These are phyloP conservation scores for Cryoendolithus antarcticus DNA, from an alignment of 2,329 filamentous ascomycete species.

Conservation along the genomic window DNA sequence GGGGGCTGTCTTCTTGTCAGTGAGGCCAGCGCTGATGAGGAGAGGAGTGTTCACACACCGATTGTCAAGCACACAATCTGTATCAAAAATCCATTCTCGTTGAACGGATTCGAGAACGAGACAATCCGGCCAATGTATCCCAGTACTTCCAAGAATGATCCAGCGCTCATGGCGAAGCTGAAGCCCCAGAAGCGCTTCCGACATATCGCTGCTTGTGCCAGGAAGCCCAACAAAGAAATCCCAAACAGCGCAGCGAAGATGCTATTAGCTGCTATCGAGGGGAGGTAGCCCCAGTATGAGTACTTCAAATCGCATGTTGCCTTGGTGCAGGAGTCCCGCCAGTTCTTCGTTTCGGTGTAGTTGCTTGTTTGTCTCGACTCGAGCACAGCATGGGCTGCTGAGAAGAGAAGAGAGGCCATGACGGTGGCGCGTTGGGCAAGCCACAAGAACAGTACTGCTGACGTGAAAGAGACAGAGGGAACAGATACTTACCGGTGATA, in stretches of 20 bases:
- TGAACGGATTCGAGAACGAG: slow-evolving; percentile 30
- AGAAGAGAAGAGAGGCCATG: no score
- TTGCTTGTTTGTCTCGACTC: no score
- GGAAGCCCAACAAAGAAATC: slow-evolving; percentile 15
- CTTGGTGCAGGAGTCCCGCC: no score
- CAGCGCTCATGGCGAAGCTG: slow-evolving; percentile 28
- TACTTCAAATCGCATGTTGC: no score
- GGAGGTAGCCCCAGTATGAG: slow-evolving; percentile 24
- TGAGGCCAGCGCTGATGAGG: no score
- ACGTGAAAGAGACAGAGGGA: no score
- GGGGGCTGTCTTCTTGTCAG: slow-evolving; percentile 22
- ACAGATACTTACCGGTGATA: no score
- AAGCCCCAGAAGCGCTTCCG: slow-evolving; percentile 24
- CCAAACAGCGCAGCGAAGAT: slow-evolving; percentile 28
- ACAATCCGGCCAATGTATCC: slow-evolving; percentile 33
- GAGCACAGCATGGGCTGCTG: no score
- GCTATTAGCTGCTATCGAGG: slow-evolving; percentile 24
- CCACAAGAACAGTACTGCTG: no score
- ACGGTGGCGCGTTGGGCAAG: no score
- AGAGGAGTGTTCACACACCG: no score
- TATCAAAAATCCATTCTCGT: slow-evolving; percentile 30
- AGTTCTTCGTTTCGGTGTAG: no score
- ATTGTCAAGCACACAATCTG: slow-evolving; percentile 32
- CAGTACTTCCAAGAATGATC: slow-evolving; percentile 29
- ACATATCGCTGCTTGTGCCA: slow-evolving; percentile 19